Conservation (phyloP, 148 eudicot genomes). For the Nyssa sinensis region DNA sequence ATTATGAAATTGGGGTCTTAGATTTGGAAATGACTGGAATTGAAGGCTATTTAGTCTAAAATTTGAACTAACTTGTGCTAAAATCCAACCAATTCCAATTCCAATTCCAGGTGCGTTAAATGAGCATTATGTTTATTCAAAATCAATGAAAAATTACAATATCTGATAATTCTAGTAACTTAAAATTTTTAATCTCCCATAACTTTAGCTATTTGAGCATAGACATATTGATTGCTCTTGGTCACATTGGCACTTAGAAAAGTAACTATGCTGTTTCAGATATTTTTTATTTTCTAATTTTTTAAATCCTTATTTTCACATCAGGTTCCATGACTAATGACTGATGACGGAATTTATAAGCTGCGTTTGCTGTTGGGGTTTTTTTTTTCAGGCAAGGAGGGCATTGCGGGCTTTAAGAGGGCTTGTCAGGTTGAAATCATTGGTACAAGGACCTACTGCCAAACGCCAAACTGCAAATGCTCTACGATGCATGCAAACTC, state of each 20-base stretch:
- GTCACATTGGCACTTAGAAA: neutral
- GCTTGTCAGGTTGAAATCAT: conserved; percentile 58
- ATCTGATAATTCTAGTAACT: neutral
- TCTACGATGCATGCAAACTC: conserved; percentile 77
- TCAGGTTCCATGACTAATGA: neutral
- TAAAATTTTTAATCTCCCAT: neutral
- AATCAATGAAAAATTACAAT: neutral
- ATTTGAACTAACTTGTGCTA: too few species aligned
- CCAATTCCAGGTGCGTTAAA: too few species aligned
- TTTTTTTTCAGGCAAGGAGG: conserved; percentile 63
- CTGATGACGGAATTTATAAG: neutral
- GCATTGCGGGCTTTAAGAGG: conserved; percentile 72
- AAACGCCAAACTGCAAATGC: conserved; percentile 72
- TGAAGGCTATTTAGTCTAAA: too few species aligned
- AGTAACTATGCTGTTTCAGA: neutral
- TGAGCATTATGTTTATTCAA: neutral
- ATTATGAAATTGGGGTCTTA: too few species aligned
- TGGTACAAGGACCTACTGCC: conserved; percentile 62
- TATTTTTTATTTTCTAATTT: neutral
- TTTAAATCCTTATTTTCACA: neutral
- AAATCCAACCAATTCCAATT: too few species aligned
- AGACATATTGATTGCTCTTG: neutral
- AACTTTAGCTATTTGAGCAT: neutral
- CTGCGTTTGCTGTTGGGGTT: neutral
- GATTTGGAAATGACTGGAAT: too few species aligned